These are phyloP conservation scores for Fraxinus floribunda DNA, from an alignment of 305 asterid species.

Conservation along the genomic window DNA sequence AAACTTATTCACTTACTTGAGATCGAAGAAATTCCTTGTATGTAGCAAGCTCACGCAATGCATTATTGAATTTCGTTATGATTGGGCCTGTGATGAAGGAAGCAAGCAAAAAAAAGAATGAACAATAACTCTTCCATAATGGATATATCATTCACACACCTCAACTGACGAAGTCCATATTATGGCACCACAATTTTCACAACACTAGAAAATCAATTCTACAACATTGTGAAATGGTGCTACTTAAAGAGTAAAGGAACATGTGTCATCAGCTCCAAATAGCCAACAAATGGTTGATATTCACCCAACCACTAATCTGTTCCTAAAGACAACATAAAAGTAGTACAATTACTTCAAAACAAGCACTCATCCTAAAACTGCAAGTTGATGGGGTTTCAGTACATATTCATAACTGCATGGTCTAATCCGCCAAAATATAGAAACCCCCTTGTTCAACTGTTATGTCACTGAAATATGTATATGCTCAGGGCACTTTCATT, in stretches of 20 bases:
- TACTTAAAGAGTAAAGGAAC: neutral
- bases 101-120: slow-evolving; percentile 25
- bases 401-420: neutral
- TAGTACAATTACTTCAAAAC: neutral
- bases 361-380: neutral
- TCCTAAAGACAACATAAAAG: neutral
- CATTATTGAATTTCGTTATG: slow-evolving; percentile 68
- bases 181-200: neutral
- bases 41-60: slow-evolving; percentile 79
- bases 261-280: neutral
- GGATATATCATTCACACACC: neutral
- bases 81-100: slow-evolving; percentile 70
- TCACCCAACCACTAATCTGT: neutral
- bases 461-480: neutral
- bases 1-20: slow-evolving; percentile 59
- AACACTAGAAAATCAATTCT: neutral
- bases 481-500: neutral
- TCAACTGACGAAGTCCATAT: neutral
- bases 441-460: neutral
- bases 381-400: neutral
- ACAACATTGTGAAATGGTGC: neutral
- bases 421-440: neutral
- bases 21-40: slow-evolving; percentile 97
- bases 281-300: neutral
- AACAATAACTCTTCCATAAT: neutral